Evolutionary conservation across 108 stramenopile genomes (phyloP).

Genomic region (Pseudonitzschia delicatissima): DNA sequence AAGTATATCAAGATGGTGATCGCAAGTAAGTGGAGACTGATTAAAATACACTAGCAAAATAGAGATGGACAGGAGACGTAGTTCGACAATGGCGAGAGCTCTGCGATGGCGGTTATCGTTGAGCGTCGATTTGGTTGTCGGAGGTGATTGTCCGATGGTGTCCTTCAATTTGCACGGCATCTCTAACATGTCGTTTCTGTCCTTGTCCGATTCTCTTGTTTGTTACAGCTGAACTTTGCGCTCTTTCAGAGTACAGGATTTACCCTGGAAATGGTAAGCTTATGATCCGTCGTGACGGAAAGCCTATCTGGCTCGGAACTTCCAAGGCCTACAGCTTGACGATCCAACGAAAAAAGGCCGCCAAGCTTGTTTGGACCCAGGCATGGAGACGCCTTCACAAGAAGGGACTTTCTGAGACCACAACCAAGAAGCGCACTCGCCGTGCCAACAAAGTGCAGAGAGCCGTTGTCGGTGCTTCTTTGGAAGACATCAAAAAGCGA

Average conservation of each 20-base stretch:
- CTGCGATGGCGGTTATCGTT: background rate
- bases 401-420: constrained; percentile 93
- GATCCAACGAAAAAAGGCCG: constrained; percentile 97
- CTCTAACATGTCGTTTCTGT: background rate
- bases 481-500: constrained; percentile 98
- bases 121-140: no score
- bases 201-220: no score
- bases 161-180: background rate
- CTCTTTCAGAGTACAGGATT: constrained; percentile 98
- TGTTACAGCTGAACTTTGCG: constrained; percentile 94
- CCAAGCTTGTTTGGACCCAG: constrained; percentile 99
- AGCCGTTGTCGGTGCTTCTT: constrained; percentile 95
- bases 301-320: constrained; percentile 92
- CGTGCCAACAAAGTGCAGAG: constrained; percentile 91
- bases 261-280: constrained; percentile 99
- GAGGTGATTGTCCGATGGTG: no score
- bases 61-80: background rate
- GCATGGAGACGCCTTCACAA: constrained; percentile 99
- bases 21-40: constrained; percentile 41
- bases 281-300: constrained; percentile 98
- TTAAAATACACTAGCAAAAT: background rate
- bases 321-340: constrained; percentile 95
- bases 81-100: background rate
- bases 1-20: constrained; percentile 64
- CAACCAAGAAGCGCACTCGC: constrained; percentile 88